A percentile compares a stretch with the other conserved stretches of the same genome.
phyloP scores from a whole-genome alignment of 176 grass and related monocot genomes.

The Oryza punctata region DNA sequence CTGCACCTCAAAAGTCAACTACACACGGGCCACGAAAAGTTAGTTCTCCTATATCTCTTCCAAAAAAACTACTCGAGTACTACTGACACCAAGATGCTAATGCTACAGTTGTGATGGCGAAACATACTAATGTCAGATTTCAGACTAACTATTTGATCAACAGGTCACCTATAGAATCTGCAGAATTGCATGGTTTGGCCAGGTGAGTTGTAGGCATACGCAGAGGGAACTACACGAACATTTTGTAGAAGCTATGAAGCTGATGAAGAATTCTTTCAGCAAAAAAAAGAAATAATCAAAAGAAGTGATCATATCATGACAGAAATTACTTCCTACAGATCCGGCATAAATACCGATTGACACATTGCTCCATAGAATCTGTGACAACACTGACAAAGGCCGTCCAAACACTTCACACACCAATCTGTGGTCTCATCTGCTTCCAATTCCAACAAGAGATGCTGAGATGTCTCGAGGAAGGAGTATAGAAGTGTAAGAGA shows the following conservation, averaged over 20 bases:
- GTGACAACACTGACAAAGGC: conserved; percentile 48
- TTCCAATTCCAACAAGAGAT: conserved; percentile 38
- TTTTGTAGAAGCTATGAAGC: conserved; percentile 36
- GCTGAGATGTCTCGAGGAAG: too few relatives aligned
- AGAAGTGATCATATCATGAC: conserved; percentile 2
- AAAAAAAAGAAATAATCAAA: conserved; percentile 22
- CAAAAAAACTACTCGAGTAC: neutral
- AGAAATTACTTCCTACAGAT: conserved; percentile 42
- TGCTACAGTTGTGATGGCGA: too few relatives aligned
- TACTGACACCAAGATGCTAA: too few relatives aligned
- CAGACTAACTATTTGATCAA: neutral
- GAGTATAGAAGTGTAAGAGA: too few relatives aligned
- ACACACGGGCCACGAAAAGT: conserved; percentile 36
- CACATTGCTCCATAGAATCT: conserved; percentile 44
- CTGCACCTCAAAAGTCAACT: conserved; percentile 39
- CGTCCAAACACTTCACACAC: conserved; percentile 51
- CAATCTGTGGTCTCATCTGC: conserved; percentile 55
- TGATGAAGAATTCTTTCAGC: conserved; percentile 12
- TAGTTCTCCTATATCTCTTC: conserved; percentile 20
- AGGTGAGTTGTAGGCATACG: neutral
- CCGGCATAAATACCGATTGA: conserved; percentile 27
- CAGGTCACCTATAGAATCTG: neutral
- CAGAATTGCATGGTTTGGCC: neutral
- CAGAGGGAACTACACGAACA: neutral
- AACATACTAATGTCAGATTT: neutral